These are phyloP conservation scores for Acanthamoeba healyi DNA, from an alignment of 208 protist genomes.

Conservation along the genomic window DNA sequence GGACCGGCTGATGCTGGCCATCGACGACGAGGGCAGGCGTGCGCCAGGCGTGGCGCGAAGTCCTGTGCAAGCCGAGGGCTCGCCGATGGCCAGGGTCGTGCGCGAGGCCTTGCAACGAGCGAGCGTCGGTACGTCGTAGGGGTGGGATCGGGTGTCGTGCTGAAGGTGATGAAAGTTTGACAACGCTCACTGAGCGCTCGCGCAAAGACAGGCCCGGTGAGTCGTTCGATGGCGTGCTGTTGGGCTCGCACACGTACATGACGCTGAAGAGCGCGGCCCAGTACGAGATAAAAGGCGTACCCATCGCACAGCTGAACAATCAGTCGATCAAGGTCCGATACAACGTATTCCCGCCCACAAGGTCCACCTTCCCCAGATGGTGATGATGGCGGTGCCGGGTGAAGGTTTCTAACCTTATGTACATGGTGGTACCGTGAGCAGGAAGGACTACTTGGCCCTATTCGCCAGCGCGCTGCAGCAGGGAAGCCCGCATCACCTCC, in stretches of 20 bases:
- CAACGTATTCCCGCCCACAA: constrained; percentile 47
- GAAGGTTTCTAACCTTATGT: no score
- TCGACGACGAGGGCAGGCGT: background rate
- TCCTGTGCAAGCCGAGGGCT: background rate
- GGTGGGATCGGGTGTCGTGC: no score
- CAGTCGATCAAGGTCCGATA: background rate
- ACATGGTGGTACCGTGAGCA: no score
- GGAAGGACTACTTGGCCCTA: constrained; percentile 30
- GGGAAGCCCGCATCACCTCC: background rate
- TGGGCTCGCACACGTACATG: constrained; percentile 26
- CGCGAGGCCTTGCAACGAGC: background rate
- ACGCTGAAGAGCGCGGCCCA: constrained; percentile 33
- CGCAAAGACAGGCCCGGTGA: background rate
- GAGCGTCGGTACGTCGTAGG: background rate
- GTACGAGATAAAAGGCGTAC: constrained; percentile 57
- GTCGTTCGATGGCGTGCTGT: constrained; percentile 8
- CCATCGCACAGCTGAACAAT: background rate
- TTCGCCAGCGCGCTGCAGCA: background rate
- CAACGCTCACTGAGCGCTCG: no score
- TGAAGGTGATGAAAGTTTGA: no score
- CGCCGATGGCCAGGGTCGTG: background rate
- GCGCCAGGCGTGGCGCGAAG: background rate
- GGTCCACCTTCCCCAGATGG: no score
- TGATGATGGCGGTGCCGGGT: no score
- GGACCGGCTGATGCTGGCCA: constrained; percentile 34